A percentile compares a stretch with the other conserved stretches of the same genome.
Conservation (phyloP, 176 grass and related monocot genomes). For the Puccinellia tenuiflora region DNA sequence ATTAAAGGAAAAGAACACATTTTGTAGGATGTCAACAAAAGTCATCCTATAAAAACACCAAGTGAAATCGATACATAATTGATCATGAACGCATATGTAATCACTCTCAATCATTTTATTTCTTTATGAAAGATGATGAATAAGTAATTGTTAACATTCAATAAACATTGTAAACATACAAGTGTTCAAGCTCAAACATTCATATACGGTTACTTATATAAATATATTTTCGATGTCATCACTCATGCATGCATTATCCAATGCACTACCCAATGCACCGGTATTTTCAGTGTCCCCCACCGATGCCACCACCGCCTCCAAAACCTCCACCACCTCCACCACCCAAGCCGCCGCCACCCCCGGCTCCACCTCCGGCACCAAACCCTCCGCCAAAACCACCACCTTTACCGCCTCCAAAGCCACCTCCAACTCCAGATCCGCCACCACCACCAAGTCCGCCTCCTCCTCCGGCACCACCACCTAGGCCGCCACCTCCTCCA, state of each 20-base stretch:
- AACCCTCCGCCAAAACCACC: not conserved
- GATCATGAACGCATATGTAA: not conserved
- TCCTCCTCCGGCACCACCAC: not conserved
- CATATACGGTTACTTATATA: not conserved
- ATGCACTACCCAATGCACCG: too few species aligned
- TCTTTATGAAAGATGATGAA: constrained; percentile 2
- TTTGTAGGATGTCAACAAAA: not conserved
- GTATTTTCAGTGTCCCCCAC: not conserved
- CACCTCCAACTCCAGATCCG: not conserved
- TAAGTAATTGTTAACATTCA: constrained; percentile 2
- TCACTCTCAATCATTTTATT: constrained; percentile 5
- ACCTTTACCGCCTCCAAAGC: not conserved
- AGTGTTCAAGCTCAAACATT: not conserved
- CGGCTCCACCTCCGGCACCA: not conserved
- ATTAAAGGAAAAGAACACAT: not conserved
- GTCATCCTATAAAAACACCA: not conserved
- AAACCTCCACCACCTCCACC: not conserved
- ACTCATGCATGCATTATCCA: not conserved
- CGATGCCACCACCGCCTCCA: not conserved
- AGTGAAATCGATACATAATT: not conserved
- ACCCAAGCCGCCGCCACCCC: not conserved
- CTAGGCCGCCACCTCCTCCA: not conserved
- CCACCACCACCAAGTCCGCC: constrained; percentile 6
- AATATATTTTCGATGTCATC: not conserved
- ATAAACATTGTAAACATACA: not conserved